Base-by-base conservation (phyloP, 331 rosid species). In the Pyrus hybrid region DNA sequence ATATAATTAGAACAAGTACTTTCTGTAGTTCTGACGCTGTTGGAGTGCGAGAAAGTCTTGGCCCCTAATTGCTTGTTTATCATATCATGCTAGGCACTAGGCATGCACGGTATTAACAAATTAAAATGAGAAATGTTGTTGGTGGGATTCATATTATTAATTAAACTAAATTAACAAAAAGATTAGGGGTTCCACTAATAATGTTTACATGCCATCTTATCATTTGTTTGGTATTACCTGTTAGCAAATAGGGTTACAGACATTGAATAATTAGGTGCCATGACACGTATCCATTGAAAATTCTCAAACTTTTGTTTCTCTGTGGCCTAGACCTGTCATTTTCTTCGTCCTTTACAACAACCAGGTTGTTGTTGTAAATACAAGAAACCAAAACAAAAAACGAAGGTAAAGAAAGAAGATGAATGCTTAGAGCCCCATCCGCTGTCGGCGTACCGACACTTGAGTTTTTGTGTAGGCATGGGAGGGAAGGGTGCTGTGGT, bases 371-470 rank as follows among this genome's bases (percentile, higher is more conserved):
- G 73, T 56, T 73, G 35, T 73, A 16, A 5, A 14, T 18, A 16
- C 73, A 53, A 63, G 41, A 7, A 49, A 32, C n/a, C 35, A 51
- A 58, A 60, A 62, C n/a, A 65, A 28, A 2, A 28, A 73, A 70
- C 13, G 21, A 32, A 56, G 26, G 3, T 14, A 20, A 5, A n/a
- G 23, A 76, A 78, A 72, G 72, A 63, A 32, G 64, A 75, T 68
- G 58, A 78, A 18, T 70, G 32, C 75, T 32, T 12, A 57, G 10
- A 35, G 71, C 43, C 79, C 83, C 76, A 33, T 8, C 47, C 53
- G 77, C 37, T 86, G 87, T 84, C 86, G 82, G 88, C 78, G 86
- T 83, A 88, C 98, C 98, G 96, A 91, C 98, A 88, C 86, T 70
- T 67, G 32, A 82, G 77, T 80, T 41, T 11, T 41, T 74, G 7